Base-by-base conservation (phyloP, 2,329 filamentous ascomycete species). In the Penicillium corylophilum region DNA sequence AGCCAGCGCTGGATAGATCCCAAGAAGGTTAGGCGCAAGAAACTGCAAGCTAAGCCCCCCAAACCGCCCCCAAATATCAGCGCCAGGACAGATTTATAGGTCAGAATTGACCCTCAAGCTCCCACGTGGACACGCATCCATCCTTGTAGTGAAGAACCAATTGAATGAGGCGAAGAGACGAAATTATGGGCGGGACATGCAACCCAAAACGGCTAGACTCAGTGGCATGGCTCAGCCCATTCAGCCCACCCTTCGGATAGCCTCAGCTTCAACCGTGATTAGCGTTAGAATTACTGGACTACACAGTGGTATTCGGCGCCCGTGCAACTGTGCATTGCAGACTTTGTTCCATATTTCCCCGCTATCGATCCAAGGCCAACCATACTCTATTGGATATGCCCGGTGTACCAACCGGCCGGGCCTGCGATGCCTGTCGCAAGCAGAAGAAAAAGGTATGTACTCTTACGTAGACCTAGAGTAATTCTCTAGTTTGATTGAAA, bases 391-490 rank as follows among this genome's bases (percentile, higher is more conserved):
- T 6, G 9, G 28, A 31, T 9, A 81, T 81, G 79, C 77, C 78
- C 0, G 79, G 79, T 22, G 79, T 81, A 16, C 79, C 79, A 20
- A 75, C 76, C 8, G 74, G 76, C 45, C 73, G 74, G 51, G 79
- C 76, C 29, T 81, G 79, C 55, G 76, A 81, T 50, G 76, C 70
- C 13, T 81, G 78, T 57, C 74, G 77, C 29, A 77, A 73, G 55
- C 75, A 79, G 55, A 81, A 80, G 72, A 81, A 81, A 64, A 81
- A 80, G 74, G 79, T 78, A 63, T 13, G 62, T 49, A 20, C 26
- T 40, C 20, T 16, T 5, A n/a, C 2, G 7, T 16, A 20, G n/a
- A n/a, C 12, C 2, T n/a, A 15, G 22, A n/a, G 29, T 3, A 15
- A 12, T 2, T 23, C 3, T n/a, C 10, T 28, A 29, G 2, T 10